Conservation (phyloP, 2,329 filamentous ascomycete species). For the Penicillium paneum region DNA sequence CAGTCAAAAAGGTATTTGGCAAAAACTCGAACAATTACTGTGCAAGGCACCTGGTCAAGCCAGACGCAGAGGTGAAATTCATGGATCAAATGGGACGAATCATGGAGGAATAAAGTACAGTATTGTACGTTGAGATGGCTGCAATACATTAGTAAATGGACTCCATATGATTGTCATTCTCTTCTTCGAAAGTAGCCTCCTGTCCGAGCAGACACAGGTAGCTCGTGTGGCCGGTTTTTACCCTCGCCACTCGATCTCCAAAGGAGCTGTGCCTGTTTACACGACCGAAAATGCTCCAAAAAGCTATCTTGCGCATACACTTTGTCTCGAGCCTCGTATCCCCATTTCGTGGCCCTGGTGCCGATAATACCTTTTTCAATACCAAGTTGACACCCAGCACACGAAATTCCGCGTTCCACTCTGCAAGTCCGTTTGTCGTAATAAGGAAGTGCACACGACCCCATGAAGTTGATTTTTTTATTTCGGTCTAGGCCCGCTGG, state of each 20-base stretch:
- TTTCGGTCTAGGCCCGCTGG: slow-evolving; percentile 2
- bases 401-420: slow-evolving; percentile 11
- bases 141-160: slow-evolving; percentile 7
- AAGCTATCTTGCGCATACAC: slow-evolving; percentile 11
- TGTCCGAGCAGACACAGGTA: slow-evolving; percentile 12
- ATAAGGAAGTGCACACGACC: slow-evolving; percentile 17
- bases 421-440: slow-evolving; percentile 12
- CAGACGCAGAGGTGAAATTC: not conserved
- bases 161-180: slow-evolving; percentile 7
- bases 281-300: slow-evolving; percentile 7
- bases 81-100: not conserved
- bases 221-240: slow-evolving; percentile 8
- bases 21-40: not conserved
- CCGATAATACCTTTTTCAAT: slow-evolving; percentile 14
- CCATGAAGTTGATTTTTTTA: slow-evolving; percentile 17
- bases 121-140: not conserved
- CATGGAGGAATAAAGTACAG: not conserved
- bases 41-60: slow-evolving; percentile 2
- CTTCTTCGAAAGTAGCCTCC: slow-evolving; percentile 15
- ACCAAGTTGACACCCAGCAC: slow-evolving; percentile 14
- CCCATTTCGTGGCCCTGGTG: slow-evolving; percentile 3
- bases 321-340: slow-evolving; percentile 13
- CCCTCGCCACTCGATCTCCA: slow-evolving; percentile 16
- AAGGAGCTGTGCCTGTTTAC: slow-evolving; percentile 11
- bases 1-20: not conserved